Conservation (phyloP, 495 filamentous ascomycete species). For the Xylaria intraflava region DNA sequence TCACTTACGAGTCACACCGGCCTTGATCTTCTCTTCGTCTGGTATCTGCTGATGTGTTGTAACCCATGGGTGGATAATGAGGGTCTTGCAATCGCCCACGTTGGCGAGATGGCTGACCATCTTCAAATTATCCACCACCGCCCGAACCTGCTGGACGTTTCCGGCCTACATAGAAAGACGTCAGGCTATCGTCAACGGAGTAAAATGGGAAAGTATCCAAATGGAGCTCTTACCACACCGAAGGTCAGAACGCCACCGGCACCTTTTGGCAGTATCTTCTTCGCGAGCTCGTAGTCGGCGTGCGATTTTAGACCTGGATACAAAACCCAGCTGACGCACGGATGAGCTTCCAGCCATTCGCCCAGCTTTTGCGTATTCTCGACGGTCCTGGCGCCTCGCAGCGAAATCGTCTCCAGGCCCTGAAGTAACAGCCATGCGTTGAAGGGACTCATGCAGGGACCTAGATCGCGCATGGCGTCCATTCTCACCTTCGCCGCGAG, state of each 20-base stretch:
- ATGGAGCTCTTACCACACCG: conserved; percentile 25
- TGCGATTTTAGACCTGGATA: conserved; percentile 36
- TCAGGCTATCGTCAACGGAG: conserved; percentile 9
- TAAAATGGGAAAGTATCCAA: neutral
- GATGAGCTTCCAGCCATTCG: conserved; percentile 34
- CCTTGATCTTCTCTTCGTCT: conserved; percentile 39
- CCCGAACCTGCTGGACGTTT: conserved; percentile 34
- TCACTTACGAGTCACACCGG: conserved; percentile 33
- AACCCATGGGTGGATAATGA: conserved; percentile 38
- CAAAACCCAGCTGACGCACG: conserved; percentile 34
- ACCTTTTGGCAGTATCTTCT: conserved; percentile 32
- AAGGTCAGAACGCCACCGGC: conserved; percentile 35
- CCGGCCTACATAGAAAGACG: conserved; percentile 24
- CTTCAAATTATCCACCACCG: conserved; percentile 39
- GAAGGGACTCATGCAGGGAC: conserved; percentile 35
- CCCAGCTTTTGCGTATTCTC: conserved; percentile 34
- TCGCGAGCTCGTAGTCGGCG: conserved; percentile 31
- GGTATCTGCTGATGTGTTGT: conserved; percentile 40
- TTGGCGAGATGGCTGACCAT: conserved; percentile 36
- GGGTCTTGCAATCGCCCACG: conserved; percentile 39
- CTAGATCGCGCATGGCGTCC: conserved; percentile 38
- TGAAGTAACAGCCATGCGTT: conserved; percentile 39
- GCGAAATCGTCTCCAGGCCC: conserved; percentile 32
- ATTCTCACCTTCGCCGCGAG: conserved; percentile 34
- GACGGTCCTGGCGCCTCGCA: conserved; percentile 32